Conservation (phyloP, 805 yeast species). For the Yamadazyma sp. region DNA sequence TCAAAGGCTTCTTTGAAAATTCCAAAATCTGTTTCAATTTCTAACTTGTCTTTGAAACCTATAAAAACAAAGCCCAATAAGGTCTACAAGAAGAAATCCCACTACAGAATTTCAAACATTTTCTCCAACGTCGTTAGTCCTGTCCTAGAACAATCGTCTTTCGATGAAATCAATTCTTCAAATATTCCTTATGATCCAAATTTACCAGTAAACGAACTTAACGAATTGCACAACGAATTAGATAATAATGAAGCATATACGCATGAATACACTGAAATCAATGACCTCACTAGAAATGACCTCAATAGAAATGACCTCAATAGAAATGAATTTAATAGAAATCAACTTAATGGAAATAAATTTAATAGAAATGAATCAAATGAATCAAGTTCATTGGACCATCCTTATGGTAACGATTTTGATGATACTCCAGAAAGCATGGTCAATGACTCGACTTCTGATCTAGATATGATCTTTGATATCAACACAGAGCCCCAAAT, state of each 20-base stretch:
- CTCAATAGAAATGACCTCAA: too few relatives aligned
- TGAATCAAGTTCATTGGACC: too few relatives aligned
- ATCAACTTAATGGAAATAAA: too few relatives aligned
- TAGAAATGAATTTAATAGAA: too few relatives aligned
- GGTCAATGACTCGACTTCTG: conserved; percentile 12
- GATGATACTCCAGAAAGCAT: conserved; percentile 5
- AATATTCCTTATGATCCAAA: neutral
- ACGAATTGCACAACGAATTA: too few relatives aligned
- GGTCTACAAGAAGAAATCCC: conserved; percentile 39
- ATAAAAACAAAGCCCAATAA: conserved; percentile 31
- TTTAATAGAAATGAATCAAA: too few relatives aligned
- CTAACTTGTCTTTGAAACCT: conserved; percentile 38
- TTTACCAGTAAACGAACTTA: too few relatives aligned
- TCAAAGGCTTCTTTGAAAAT: neutral
- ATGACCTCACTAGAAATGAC: too few relatives aligned
- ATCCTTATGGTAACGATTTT: too few relatives aligned
- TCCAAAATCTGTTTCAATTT: conserved; percentile 23
- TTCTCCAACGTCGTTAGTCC: conserved; percentile 24
- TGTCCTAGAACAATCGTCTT: neutral
- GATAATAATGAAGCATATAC: too few relatives aligned
- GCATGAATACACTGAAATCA: too few relatives aligned
- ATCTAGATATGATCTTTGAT: conserved; percentile 5
- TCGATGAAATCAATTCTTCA: neutral
- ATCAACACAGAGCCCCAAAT: too few relatives aligned
- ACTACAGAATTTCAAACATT: conserved; percentile 35